Evolutionary conservation across 106 monocot genomes (phyloP).

Genomic region (Phalaenopsis aphrodite): DNA sequence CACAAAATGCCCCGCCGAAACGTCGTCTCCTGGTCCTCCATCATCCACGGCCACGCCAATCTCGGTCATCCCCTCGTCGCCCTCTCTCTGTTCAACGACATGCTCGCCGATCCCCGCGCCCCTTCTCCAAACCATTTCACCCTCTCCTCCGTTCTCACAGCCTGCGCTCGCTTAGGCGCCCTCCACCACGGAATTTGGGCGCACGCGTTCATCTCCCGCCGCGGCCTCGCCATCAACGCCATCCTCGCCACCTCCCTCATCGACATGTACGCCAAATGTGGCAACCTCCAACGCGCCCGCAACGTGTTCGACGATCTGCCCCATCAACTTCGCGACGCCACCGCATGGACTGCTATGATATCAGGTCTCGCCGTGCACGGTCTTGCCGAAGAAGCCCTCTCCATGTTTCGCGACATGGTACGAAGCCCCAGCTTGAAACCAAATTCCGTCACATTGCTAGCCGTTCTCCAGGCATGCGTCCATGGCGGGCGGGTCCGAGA

Average conservation of each 20-base stretch:
- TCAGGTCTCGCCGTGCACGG: slow-evolving; percentile 53
- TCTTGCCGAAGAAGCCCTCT: slow-evolving; percentile 33
- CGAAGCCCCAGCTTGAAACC: background rate
- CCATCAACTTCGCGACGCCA: slow-evolving; percentile 26
- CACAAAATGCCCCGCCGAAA: slow-evolving; percentile 41
- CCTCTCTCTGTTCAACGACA: slow-evolving; percentile 22
- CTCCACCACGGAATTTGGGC: slow-evolving; percentile 55
- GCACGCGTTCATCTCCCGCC: slow-evolving; percentile 31
- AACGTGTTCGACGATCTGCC: slow-evolving; percentile 39
- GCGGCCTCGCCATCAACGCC: slow-evolving; percentile 18
- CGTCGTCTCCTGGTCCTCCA: slow-evolving; percentile 37
- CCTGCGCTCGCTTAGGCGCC: slow-evolving; percentile 44
- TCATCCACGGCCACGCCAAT: slow-evolving; percentile 37
- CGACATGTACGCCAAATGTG: slow-evolving; percentile 70
- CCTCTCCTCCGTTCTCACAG: slow-evolving; percentile 39
- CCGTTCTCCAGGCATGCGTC: slow-evolving; percentile 56
- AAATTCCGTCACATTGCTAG: slow-evolving; percentile 9
- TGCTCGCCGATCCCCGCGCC: slow-evolving; percentile 30
- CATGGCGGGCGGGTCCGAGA: slow-evolving; percentile 40
- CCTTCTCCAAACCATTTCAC: slow-evolving; percentile 32
- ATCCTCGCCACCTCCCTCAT: slow-evolving; percentile 43
- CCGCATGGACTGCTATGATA: slow-evolving; percentile 56
- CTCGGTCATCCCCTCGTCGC: slow-evolving; percentile 26
- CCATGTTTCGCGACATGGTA: slow-evolving; percentile 42
- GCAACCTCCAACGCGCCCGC: slow-evolving; percentile 33